Conservation (phyloP, 225 moss, liverwort and hornwort species). For the Physcomitrium patens region DNA sequence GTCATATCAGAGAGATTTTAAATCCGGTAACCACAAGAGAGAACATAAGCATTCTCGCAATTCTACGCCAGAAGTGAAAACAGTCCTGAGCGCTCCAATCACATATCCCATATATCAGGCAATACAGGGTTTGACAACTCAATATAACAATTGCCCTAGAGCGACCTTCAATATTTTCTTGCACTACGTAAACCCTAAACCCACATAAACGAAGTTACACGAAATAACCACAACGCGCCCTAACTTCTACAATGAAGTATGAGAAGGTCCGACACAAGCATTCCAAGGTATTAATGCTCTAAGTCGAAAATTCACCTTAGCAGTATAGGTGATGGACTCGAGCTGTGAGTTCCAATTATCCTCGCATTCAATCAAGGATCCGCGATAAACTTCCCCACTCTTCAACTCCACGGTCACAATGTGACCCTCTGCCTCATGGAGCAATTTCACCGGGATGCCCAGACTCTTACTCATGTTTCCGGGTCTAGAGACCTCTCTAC, state of each 20-base stretch:
- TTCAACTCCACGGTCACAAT: constrained; percentile 72
- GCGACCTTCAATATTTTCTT: background rate
- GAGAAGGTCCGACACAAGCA: background rate
- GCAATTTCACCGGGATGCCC: constrained; percentile 72
- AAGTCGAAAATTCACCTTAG: constrained; percentile 38
- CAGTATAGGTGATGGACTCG: constrained; percentile 63
- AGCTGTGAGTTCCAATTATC: constrained; percentile 76
- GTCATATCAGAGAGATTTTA: background rate
- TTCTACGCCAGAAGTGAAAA: background rate
- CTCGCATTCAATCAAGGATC: constrained; percentile 64
- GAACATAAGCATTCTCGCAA: background rate
- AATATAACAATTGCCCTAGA: background rate
- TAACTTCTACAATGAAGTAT: background rate
- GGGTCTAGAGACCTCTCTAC: background rate
- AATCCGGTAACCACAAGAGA: background rate
- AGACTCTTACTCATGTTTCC: constrained; percentile 68
- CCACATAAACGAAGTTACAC: background rate
- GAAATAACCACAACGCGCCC: background rate
- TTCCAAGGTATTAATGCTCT: background rate
- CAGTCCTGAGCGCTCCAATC: background rate
- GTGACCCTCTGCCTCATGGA: constrained; percentile 73
- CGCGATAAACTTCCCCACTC: constrained; percentile 64
- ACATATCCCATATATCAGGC: background rate
- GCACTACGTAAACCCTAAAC: constrained; percentile 3
- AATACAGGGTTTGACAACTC: background rate